Conservation (phyloP, 1,284 basidiomycete genomes). For the Leccinum pseudoinsigne region DNA sequence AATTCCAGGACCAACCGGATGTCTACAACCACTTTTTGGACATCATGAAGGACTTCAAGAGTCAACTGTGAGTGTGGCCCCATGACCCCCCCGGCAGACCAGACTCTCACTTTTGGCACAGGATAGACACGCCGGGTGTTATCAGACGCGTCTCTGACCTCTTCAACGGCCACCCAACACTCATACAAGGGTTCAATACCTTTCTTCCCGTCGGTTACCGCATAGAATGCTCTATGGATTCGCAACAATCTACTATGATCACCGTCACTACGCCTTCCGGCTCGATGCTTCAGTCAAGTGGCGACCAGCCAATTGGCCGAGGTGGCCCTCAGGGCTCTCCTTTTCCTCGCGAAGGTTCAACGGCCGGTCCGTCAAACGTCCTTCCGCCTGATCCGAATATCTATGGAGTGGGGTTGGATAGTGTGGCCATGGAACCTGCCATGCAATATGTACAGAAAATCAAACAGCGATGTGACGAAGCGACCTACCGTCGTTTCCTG, state of each 20-base stretch:
- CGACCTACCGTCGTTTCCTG: conserved; percentile 93
- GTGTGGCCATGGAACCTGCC: conserved; percentile 63
- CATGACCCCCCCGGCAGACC: neutral
- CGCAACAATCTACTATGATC: conserved; percentile 61
- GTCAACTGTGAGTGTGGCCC: conserved; percentile 65
- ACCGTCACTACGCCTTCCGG: conserved; percentile 86
- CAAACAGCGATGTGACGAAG: conserved; percentile 92
- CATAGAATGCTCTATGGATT: conserved; percentile 76
- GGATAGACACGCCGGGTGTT: conserved; percentile 97
- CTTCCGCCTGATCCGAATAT: conserved; percentile 23
- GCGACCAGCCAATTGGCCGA: conserved; percentile 31
- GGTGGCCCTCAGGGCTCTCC: conserved; percentile 9
- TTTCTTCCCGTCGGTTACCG: conserved; percentile 95
- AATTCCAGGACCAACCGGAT: conserved; percentile 86
- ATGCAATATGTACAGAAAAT: conserved; percentile 98
- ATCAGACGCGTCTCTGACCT: conserved; percentile 94
- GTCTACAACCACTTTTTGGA: conserved; percentile 96
- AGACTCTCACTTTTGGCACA: conserved; percentile 35
- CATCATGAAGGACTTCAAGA: conserved; percentile 99
- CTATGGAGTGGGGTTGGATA: conserved; percentile 35
- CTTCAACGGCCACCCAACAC: conserved; percentile 87
- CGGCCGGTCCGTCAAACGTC: conserved; percentile 9
- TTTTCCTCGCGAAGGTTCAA: conserved; percentile 17
- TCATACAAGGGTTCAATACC: conserved; percentile 98
- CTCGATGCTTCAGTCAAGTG: conserved; percentile 51